These are phyloP conservation scores for Scheffersomyces parashehatae DNA, from an alignment of 1,139 yeast genomes.

Conservation along the genomic window DNA sequence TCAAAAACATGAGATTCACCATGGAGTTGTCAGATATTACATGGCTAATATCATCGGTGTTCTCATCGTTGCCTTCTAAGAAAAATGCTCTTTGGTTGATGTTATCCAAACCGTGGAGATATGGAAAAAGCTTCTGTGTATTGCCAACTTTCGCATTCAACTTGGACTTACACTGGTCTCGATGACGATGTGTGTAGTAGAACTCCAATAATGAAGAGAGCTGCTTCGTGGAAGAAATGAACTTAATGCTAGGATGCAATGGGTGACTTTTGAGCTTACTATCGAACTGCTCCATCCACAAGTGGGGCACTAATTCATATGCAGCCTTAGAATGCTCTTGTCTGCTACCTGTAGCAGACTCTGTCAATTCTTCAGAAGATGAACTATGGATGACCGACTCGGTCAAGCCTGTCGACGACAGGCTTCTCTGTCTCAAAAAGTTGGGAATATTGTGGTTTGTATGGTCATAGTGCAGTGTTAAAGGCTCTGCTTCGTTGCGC, in stretches of 20 bases:
- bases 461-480: not conserved
- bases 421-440: too few relatives aligned
- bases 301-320: constrained; percentile 4
- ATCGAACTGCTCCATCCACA: constrained; percentile 14
- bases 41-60: not conserved
- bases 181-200: constrained; percentile 17
- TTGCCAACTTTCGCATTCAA: not conserved
- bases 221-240: constrained; percentile 14
- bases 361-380: constrained; percentile 1
- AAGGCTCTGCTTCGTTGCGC: too few relatives aligned
- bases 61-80: constrained; percentile 8
- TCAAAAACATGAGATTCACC: constrained; percentile 21
- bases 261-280: constrained; percentile 9
- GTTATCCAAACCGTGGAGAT: constrained; percentile 35
- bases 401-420: too few relatives aligned
- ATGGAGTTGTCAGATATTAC: constrained; percentile 7
- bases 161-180: too few relatives aligned
- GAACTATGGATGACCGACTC: not conserved
- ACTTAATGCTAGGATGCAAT: constrained; percentile 10
- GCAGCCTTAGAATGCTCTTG: not conserved
- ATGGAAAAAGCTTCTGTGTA: constrained; percentile 30
- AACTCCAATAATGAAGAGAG: constrained; percentile 24
- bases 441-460: not conserved
- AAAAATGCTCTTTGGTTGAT: constrained; percentile 30
- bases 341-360: not conserved